Evolutionary conservation across 495 filamentous ascomycete genomes (phyloP).

Genomic region (Xylaria cubensis): DNA sequence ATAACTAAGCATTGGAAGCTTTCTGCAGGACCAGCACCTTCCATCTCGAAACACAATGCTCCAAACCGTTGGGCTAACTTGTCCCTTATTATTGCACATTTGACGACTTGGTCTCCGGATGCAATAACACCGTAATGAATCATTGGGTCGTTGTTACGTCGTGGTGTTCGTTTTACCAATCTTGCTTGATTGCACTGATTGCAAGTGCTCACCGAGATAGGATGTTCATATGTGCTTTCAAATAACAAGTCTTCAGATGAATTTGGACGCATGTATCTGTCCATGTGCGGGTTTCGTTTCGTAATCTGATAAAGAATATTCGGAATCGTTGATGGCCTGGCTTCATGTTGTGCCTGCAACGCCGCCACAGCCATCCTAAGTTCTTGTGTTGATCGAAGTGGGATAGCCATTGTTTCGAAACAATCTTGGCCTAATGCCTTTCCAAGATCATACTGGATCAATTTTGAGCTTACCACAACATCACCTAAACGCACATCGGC

Average conservation of each 20-base stretch:
- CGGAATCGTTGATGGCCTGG: not conserved
- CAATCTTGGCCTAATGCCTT: slow-evolving; percentile 38
- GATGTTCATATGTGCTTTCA: slow-evolving; percentile 5
- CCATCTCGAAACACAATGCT: slow-evolving; percentile 47
- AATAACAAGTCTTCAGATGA: slow-evolving; percentile 16
- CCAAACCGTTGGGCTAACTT: slow-evolving; percentile 15
- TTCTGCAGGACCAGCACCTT: slow-evolving; percentile 41
- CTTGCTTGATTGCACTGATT: not conserved
- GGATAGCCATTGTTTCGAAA: slow-evolving; percentile 43
- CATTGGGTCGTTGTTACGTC: not conserved
- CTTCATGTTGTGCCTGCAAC: not conserved
- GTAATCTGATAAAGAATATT: not conserved
- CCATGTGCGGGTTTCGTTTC: not conserved
- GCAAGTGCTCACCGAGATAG: not conserved
- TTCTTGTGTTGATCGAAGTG: slow-evolving; percentile 23
- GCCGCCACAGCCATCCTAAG: not conserved
- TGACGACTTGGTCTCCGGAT: slow-evolving; percentile 38
- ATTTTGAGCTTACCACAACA: slow-evolving; percentile 52
- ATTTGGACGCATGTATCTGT: no score
- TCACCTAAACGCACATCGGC: slow-evolving; percentile 52
- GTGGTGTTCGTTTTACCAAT: not conserved
- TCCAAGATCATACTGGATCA: slow-evolving; percentile 53
- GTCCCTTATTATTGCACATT: slow-evolving; percentile 26
- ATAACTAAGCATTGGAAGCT: slow-evolving; percentile 42
- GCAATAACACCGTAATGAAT: slow-evolving; percentile 44